phyloP scores from a whole-genome alignment of 371 early-diverging fungal species.

The Dichotomocladium elegans region DNA sequence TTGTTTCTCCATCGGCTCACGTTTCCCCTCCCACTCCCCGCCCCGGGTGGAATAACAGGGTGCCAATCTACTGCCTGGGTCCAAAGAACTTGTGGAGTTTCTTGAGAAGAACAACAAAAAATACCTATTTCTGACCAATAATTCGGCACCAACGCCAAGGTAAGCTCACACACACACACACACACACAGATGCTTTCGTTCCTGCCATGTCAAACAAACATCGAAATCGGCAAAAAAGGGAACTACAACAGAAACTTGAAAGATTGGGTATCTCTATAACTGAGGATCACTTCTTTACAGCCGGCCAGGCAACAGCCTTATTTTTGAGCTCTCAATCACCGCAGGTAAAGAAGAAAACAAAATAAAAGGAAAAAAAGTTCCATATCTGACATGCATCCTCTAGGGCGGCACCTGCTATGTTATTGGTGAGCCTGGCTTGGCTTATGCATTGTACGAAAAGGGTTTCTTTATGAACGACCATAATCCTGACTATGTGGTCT shows the following conservation, averaged over 20 bases:
- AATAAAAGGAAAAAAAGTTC: too few relatives aligned
- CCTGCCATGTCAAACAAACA: too few relatives aligned
- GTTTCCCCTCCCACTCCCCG: neutral
- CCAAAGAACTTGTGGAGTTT: conserved; percentile 60
- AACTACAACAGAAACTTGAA: conserved; percentile 54
- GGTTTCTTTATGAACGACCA: conserved; percentile 64
- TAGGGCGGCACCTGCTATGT: conserved; percentile 57
- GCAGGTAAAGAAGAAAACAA: too few relatives aligned
- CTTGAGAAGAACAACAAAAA: conserved; percentile 52
- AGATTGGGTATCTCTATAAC: conserved; percentile 56
- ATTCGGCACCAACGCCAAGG: conserved; percentile 64
- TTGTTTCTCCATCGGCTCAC: neutral
- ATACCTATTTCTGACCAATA: conserved; percentile 67
- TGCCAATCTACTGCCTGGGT: conserved; percentile 45
- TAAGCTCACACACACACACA: too few relatives aligned
- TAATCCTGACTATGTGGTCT: conserved; percentile 63
- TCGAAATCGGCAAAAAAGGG: too few relatives aligned
- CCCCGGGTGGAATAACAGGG: neutral
- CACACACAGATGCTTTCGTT: too few relatives aligned
- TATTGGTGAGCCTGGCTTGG: conserved; percentile 63
- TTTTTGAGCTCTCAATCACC: conserved; percentile 60
- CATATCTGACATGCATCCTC: neutral
- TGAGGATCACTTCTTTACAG: conserved; percentile 63
- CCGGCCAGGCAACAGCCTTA: conserved; percentile 60
- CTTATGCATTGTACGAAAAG: conserved; percentile 58